Conservation (phyloP, 75 land plant species). For the Sequoiadendron giganteum region DNA sequence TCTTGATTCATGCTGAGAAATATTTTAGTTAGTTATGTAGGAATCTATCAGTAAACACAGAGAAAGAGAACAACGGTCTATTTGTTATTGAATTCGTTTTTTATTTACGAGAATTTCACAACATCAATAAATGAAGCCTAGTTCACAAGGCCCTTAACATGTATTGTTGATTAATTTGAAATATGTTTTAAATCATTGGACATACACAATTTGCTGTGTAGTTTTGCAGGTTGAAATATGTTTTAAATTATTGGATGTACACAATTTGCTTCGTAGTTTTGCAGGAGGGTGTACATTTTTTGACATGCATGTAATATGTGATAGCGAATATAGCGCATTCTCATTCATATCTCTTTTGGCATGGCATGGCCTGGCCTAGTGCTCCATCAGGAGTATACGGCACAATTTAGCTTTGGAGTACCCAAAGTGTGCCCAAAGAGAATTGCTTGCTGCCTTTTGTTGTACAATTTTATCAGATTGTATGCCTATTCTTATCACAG, state of each 20-base stretch:
- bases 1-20: not conserved
- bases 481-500: not conserved
- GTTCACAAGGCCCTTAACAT: not conserved
- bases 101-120: not conserved
- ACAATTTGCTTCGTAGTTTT: too few relatives aligned
- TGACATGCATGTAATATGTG: too few relatives aligned
- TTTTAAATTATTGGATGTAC: too few relatives aligned
- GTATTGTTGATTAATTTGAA: not conserved
- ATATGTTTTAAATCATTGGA: not conserved
- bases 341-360: not conserved
- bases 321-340: not conserved
- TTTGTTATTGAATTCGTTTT: not conserved
- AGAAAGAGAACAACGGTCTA: not conserved
- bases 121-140: not conserved
- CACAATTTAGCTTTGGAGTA: not conserved
- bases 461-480: not conserved
- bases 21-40: not conserved
- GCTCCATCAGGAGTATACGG: not conserved
- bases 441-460: not conserved
- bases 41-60: not conserved
- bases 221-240: too few relatives aligned
- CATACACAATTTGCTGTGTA: too few relatives aligned
- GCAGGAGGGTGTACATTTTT: too few relatives aligned
- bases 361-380: not conserved
- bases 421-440: not conserved